Base-by-base conservation (phyloP, 2,329 filamentous ascomycete genomes). In the Metarhizium robertsii region DNA sequence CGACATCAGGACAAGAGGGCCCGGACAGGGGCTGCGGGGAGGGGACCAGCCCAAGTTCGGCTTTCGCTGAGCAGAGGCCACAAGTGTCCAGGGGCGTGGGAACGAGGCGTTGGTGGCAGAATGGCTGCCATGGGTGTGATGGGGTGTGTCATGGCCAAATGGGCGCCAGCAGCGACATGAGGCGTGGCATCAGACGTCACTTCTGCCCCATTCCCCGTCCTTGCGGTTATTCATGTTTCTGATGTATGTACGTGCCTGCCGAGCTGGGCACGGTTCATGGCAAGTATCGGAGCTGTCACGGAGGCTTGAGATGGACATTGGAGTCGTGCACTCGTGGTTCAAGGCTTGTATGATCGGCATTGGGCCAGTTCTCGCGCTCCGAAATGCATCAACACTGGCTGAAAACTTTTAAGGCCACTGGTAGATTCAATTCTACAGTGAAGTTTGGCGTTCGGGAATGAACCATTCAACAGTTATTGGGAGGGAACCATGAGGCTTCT, bases 1-100 rank as follows among this genome's bases (percentile, higher is more conserved):
- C 50, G 50, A 55, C 46, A 43, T 50, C 54, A 56, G 46, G 20
- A 53, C 54, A 11, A 45, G 30, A 46, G 30, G 5, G 46, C 34
- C 42, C 25, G 25, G 42, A 38, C 32, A 32, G 46, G 54, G 36
- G 7, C 4, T 48, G 25, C 25, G 45, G 45, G 25, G 45, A 48
- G 20, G 25, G 45, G 11, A 6, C 45, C 4, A 42, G 10, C 32
- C 36, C 40, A 45, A 42, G 20, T 38, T 32, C 45, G 50, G 38
- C 45, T 55, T 50, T 55, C 34, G 50, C 45, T 32, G 43, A 55
- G 29, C 25, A 36, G 25, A n/a, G 53, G 48, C 29, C 30, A 45
- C 42, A 16, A 45, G 6, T 45, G n/a, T 2, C 42, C n/a, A 20
- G 42, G 48, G 53, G 38, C 30, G 16, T 54, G 38, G 29, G 29